These are phyloP conservation scores for Candida maesae DNA, from an alignment of 805 yeast genomes.

Conservation along the genomic window DNA sequence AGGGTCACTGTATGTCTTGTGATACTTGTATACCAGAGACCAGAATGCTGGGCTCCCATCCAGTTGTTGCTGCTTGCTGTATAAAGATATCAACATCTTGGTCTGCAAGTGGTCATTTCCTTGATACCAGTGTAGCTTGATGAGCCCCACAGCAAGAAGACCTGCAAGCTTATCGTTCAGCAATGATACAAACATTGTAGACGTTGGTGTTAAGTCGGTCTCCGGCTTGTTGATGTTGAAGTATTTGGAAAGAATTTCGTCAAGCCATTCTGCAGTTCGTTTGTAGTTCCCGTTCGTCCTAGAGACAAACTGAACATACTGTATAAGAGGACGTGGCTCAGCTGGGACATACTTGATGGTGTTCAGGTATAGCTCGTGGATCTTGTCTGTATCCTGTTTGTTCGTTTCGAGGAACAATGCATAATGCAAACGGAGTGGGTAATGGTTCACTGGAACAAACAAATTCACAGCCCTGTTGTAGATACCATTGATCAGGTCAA, in stretches of 20 bases:
- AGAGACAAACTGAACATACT: conserved; percentile 22
- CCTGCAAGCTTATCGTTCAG: conserved; percentile 41
- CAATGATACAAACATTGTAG: conserved; percentile 27
- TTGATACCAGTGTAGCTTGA: conserved; percentile 29
- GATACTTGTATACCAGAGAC: conserved; percentile 53
- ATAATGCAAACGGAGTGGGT: conserved; percentile 20
- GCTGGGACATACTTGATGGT: conserved; percentile 11
- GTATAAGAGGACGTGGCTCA: conserved; percentile 19
- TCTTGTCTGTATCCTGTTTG: conserved; percentile 10
- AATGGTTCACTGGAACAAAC: conserved; percentile 30
- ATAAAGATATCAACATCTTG: conserved; percentile 29
- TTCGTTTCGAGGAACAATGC: conserved; percentile 20
- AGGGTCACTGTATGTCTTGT: conserved; percentile 41
- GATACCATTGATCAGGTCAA: conserved; percentile 35
- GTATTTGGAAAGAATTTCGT: conserved; percentile 21
- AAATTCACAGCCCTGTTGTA: conserved; percentile 50
- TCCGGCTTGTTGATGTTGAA: conserved; percentile 10
- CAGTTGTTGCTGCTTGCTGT: conserved; percentile 28
- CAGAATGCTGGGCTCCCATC: conserved; percentile 48
- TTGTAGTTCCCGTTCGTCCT: conserved; percentile 19
- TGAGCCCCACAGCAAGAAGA: conserved; percentile 33
- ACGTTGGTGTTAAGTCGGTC: conserved; percentile 16
- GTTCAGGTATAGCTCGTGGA: conserved; percentile 22
- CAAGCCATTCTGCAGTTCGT: conserved; percentile 24
- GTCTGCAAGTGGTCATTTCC: conserved; percentile 30